Base-by-base conservation (phyloP, 2,329 filamentous ascomycete species). In the Paraconiothyrium brasiliense region DNA sequence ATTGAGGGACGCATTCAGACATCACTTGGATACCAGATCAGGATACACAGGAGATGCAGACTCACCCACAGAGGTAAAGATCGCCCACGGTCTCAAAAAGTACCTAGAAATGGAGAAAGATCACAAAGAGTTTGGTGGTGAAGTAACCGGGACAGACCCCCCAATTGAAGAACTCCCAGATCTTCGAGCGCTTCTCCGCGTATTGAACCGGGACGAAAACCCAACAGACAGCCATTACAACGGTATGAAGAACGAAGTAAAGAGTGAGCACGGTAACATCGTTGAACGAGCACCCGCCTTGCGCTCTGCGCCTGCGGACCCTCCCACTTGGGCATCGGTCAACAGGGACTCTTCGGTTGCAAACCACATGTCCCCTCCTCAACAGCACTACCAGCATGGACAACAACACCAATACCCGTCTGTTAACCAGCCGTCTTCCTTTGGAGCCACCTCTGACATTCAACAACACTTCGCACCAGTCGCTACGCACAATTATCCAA, bases 281-380 rank as follows among this genome's bases (percentile, higher is more conserved):
- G 58, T 87, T 89, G 85, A 86, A 86, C 1, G 80, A 81, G 34
- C 84, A 83, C 3, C 89, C 87, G 73, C 81, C 84, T 58, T 78
- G 76, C 50, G 85, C 86, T 8, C 83, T 89, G 58, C 77, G 79
- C 32, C 81, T 84, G 16, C 37, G 13, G 32, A 4, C 30, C n/a
- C 30, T n/a, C n/a, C 30, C 30, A 22, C 13, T 32, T 51, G 35
- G 5, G 35, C 30, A n/a, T 34, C 30, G 3, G 30, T 51, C 6
- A 51, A 51, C 32, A 32, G n/a, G 39, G 39, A n/a, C n/a, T n/a
- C 16, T 41, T 16, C 34, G 2, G 34, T 35, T 22, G 14, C 49
- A 3, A 52, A 8, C 16, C 35, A 52, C 7, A 41, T 20, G 20
- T 39, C 49, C 8, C 20, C 34, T 44, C n/a, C 51, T 41, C 37